Evolutionary conservation across 352 stramenopile genomes (phyloP).

Genomic region (Pythium coloratum): DNA sequence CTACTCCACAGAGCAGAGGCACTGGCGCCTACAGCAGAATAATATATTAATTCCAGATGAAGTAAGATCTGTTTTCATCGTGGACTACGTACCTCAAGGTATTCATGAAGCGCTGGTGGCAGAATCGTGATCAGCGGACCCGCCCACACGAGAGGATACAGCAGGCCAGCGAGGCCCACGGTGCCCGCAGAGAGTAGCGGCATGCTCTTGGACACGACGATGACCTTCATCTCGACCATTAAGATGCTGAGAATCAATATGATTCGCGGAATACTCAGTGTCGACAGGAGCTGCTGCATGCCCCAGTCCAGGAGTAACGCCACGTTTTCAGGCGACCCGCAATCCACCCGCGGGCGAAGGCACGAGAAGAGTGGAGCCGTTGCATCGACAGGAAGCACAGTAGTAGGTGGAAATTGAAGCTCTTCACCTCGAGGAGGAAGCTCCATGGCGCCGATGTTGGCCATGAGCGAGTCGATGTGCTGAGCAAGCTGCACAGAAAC

Average conservation of each 20-base stretch:
- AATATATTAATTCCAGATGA: background rate
- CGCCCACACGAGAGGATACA: constrained; percentile 26
- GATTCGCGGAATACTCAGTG: constrained; percentile 14
- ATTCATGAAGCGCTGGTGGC: constrained; percentile 23
- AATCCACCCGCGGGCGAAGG: constrained; percentile 12
- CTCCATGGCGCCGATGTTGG: background rate
- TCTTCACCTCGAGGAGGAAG: constrained; percentile 9
- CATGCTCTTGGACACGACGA: constrained; percentile 26
- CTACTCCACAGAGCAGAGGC: constrained; percentile 26
- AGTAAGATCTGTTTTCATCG: too few species aligned
- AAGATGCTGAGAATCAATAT: constrained; percentile 20
- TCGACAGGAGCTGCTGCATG: constrained; percentile 13
- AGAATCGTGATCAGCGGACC: constrained; percentile 30
- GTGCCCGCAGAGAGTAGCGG: constrained; percentile 22
- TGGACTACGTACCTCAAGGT: constrained; percentile 20
- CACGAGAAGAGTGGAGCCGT: background rate
- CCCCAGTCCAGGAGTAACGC: constrained; percentile 24
- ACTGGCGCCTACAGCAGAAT: constrained; percentile 21
- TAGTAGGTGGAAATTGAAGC: constrained; percentile 1
- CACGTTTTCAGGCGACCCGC: constrained; percentile 16
- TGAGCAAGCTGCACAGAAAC: constrained; percentile 15
- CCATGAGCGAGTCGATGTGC: constrained; percentile 24
- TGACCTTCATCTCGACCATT: constrained; percentile 32
- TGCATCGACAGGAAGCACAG: background rate
- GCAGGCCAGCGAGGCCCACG: constrained; percentile 16